Evolutionary conservation across 306 rosid species (phyloP), one percentile per base, ranked within the genome.

Genomic region (Chamaecrista fasciculata): DNA sequence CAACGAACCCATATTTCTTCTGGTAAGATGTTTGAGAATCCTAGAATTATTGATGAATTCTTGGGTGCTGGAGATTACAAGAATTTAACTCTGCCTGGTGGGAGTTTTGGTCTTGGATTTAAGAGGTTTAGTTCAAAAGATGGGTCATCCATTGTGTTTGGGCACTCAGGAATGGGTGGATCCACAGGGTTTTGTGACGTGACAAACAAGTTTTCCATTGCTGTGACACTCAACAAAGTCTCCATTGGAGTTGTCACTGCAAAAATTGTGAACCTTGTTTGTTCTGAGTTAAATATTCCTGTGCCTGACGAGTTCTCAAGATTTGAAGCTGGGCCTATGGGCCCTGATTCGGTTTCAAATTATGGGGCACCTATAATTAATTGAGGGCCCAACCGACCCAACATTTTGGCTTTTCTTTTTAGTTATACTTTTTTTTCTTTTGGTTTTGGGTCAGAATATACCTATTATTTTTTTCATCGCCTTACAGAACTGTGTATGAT

Each of bases 91-190:
- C 65, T 84, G 71, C 90, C 90, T 53, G 67, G 65, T 63, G 89
- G 85, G 40, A 18, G n/a, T 26, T 95, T 89, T 69, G 96, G 99
- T 69, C 79, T 95, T 7, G 99, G 99, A 42, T 95, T 91, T 65
- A 84, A 68, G 84, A 82, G 95, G 80, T 83, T 78, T 58, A 50
- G 39, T 29, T 75, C 95, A 1, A 78, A 78, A 65, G 86, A 93
- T 8, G 89, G 87, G 20, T 78, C 95, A 9, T 72, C 87, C 66
- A 46, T 80, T 58, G 91, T 86, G 24, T 91, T 91, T 79, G 99
- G 99, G 58, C 97, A 95, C 82, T 86, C 99, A 0, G 99, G 99
- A 47, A 87, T 95, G 90, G 99, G 97, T 46, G 99, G 99, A 18
- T 91, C 99, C 29, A 87, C 96, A 1, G 96, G 93, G 15, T 95